phyloP scores from a whole-genome alignment of 495 filamentous ascomycete species.

The Symbiotaphrina buchneri region DNA sequence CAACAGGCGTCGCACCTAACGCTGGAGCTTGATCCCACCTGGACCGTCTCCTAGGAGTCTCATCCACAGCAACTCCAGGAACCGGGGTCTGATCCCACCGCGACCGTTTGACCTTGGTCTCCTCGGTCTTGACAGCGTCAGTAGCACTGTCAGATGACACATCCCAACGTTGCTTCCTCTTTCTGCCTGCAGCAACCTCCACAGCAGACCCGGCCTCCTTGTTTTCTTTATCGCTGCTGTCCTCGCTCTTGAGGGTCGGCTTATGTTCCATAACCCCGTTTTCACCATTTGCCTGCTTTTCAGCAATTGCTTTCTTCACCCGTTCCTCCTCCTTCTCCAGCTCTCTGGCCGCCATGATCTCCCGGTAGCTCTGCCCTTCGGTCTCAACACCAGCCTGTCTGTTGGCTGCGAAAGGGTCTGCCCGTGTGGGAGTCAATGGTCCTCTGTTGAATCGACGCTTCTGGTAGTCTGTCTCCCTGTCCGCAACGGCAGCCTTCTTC shows the following conservation, averaged over 20 bases:
- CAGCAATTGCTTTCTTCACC: constrained; percentile 57
- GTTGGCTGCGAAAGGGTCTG: constrained; percentile 70
- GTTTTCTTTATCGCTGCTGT: constrained; percentile 45
- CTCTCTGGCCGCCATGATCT: constrained; percentile 79
- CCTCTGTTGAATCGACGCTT: constrained; percentile 79
- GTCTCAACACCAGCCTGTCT: constrained; percentile 39
- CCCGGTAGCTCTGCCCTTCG: constrained; percentile 63
- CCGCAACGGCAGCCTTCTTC: constrained; percentile 70
- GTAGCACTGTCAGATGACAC: constrained; percentile 25
- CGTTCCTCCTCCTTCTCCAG: constrained; percentile 88
- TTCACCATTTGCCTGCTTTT: constrained; percentile 45
- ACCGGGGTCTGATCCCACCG: constrained; percentile 80
- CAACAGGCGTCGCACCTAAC: constrained; percentile 48
- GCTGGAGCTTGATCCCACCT: constrained; percentile 77
- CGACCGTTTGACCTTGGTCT: constrained; percentile 50
- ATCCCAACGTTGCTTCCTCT: constrained; percentile 92
- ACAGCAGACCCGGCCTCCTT: constrained; percentile 45
- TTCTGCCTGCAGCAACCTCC: constrained; percentile 36
- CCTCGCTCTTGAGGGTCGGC: constrained; percentile 45
- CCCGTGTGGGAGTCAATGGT: constrained; percentile 60
- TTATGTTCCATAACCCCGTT: constrained; percentile 34
- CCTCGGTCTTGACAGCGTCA: constrained; percentile 20
- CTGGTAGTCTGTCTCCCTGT: constrained; percentile 93
- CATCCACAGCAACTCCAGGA: constrained; percentile 26
- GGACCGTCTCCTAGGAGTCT: constrained; percentile 44